A percentile compares a stretch with the other conserved stretches of the same genome.
phyloP scores from a whole-genome alignment of 257 asterid genomes.

The Nyctanthes arbortristis region DNA sequence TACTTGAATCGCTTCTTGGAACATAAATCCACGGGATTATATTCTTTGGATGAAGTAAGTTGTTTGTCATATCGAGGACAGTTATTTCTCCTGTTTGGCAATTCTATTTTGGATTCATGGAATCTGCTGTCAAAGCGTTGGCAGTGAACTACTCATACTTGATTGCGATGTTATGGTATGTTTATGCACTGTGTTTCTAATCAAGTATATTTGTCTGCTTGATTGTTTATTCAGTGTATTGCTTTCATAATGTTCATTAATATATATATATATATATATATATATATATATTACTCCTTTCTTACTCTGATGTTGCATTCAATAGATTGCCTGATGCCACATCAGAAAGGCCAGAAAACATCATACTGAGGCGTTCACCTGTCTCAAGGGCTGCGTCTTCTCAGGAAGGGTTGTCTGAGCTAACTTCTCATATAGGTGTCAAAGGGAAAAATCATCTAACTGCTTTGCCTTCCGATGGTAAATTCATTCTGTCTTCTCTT shows the following conservation, averaged over 20 bases:
- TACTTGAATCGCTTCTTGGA: too few species aligned
- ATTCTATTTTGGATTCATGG: too few species aligned
- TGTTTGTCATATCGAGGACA: too few species aligned
- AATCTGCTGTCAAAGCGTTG: too few species aligned
- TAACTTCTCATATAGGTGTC: constrained; percentile 38
- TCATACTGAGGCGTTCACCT: constrained; percentile 84
- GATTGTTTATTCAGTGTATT: constrained; percentile 1
- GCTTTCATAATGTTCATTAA: background rate
- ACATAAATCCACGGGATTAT: too few species aligned
- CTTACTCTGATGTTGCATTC: constrained; percentile 13
- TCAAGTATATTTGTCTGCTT: too few species aligned
- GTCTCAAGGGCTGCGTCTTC: constrained; percentile 62
- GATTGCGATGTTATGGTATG: too few species aligned
- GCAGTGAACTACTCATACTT: too few species aligned
- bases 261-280: background rate
- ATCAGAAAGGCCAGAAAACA: constrained; percentile 60
- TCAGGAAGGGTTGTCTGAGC: constrained; percentile 65
- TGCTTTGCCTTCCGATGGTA: constrained; percentile 61
- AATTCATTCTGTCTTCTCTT: background rate
- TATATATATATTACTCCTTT: background rate
- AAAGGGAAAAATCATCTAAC: constrained; percentile 49
- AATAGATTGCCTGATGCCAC: constrained; percentile 39
- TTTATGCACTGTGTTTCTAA: too few species aligned
- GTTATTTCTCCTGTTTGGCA: too few species aligned
- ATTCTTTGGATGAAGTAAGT: too few species aligned